Evolutionary conservation across 2,329 filamentous ascomycete genomes (phyloP), one percentile per base, ranked within the genome.

Genomic region (Calonectria hongkongensis): DNA sequence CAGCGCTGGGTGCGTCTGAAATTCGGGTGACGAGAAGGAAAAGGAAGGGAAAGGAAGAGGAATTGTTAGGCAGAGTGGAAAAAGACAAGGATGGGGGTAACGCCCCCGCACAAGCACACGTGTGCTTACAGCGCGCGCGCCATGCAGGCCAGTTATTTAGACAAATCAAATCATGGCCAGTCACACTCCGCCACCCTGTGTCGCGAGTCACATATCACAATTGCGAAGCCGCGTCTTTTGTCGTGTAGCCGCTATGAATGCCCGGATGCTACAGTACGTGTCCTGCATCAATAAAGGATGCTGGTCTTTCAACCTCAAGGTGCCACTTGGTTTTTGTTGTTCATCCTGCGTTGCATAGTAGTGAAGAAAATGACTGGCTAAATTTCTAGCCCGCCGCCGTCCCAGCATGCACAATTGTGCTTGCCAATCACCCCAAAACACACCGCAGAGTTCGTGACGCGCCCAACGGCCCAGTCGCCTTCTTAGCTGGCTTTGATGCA

Each of bases 61-160:
- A 5, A 33, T 33, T 21, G 21, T 21, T 21, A 21, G 21, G 41
- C 41, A 43, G 41, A 18, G 41, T 8, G 15, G 15, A 43, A n/a
- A 9, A 25, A 15, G 45, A 25, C n/a, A 12, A 48, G 45, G 9
- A 21, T 8, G 45, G 45, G 41, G 41, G 21, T 21, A 21, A 21
- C 21, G 21, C 21, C 21, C 21, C 21, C 18, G 45, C 45, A 48
- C 7, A 48, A 48, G 45, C 45, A 48, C 45, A 48, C 45, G 45
- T 48, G 45, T 48, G 43, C 43, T n/a, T n/a, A n/a, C 43, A 21
- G 43, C 8, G n/a, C 45, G n/a, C 45, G 45, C 45, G 45, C 45
- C n/a, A 48, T 48, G 6, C 18, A 4, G 9, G n/a, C 21, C 4
- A 47, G 33, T 21, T 21, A 21, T 21, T 21, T 18, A n/a, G 18